Evolutionary conservation across 768 basidiomycete genomes (phyloP).

Genomic region (Antrodiella citrinella): DNA sequence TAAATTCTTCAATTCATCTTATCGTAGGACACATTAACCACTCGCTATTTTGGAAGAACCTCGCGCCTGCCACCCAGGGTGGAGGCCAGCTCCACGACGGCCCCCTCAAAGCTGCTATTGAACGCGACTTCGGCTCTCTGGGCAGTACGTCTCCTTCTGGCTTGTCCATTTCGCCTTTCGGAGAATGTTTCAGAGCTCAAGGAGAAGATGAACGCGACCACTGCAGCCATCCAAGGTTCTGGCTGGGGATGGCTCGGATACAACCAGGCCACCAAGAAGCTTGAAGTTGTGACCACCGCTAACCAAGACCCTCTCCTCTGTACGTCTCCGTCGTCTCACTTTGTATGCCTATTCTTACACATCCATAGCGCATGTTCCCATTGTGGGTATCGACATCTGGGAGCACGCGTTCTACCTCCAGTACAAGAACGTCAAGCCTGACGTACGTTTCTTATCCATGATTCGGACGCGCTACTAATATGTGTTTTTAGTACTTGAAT

Average conservation of each 20-base stretch:
- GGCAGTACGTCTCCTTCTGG: slow-evolving; percentile 35
- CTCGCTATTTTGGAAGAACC: slow-evolving; percentile 96
- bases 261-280: slow-evolving; percentile 53
- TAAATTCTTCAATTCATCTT: neutral
- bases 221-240: slow-evolving; percentile 90
- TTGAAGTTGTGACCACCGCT: slow-evolving; percentile 87
- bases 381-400: slow-evolving; percentile 98
- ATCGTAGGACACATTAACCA: slow-evolving; percentile 83
- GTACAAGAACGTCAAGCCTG: slow-evolving; percentile 90
- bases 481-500: slow-evolving; percentile 64
- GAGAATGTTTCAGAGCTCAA: slow-evolving; percentile 50
- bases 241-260: slow-evolving; percentile 99
- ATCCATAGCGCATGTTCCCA: slow-evolving; percentile 65
- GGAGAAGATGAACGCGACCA: slow-evolving; percentile 76
- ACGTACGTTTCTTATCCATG: slow-evolving; percentile 46
- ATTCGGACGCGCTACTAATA: neutral
- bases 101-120: slow-evolving; percentile 66
- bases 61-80: slow-evolving; percentile 60
- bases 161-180: neutral
- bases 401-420: slow-evolving; percentile 57
- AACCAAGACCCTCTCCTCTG: slow-evolving; percentile 92
- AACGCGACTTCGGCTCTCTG: slow-evolving; percentile 79
- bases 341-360: slow-evolving; percentile 1
- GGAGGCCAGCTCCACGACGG: slow-evolving; percentile 63
- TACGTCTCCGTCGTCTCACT: slow-evolving; percentile 19